Conservation (phyloP, 164 flowering plant genomes). For the Kingdonia uniflora region DNA sequence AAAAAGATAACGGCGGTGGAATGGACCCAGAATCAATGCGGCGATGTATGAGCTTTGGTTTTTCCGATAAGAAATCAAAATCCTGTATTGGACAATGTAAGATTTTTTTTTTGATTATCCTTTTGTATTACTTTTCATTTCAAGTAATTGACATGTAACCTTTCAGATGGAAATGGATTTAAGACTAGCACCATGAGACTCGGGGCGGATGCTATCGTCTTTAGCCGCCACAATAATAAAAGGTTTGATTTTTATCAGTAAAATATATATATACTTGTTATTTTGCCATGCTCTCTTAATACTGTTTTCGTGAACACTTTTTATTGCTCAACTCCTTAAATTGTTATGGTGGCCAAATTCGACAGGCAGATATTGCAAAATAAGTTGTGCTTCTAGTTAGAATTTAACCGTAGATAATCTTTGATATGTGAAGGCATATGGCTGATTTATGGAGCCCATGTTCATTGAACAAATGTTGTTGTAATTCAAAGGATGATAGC, state of each 20-base stretch:
- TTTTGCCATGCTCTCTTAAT: background rate
- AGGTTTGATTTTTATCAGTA: constrained; percentile 29
- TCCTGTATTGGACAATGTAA: constrained; percentile 77
- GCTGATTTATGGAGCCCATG: too few relatives aligned
- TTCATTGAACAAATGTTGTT: too few relatives aligned
- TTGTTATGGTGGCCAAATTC: background rate
- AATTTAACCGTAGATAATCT: too few relatives aligned
- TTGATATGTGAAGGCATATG: too few relatives aligned
- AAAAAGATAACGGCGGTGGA: constrained; percentile 93
- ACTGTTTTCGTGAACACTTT: background rate
- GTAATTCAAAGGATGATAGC: too few relatives aligned
- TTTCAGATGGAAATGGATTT: constrained; percentile 98
- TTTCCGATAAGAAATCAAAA: constrained; percentile 70
- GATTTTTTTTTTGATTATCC: constrained; percentile 11
- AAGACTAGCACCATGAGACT: constrained; percentile 94
- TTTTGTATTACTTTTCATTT: constrained; percentile 4
- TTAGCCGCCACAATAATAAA: constrained; percentile 44
- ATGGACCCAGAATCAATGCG: constrained; percentile 86
- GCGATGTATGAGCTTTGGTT: constrained; percentile 92
- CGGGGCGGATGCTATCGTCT: constrained; percentile 88
- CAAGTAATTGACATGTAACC: constrained; percentile 19
- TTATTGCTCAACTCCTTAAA: background rate
- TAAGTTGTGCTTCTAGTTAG: too few relatives aligned
- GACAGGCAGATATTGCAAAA: too few relatives aligned
- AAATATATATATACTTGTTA: too few relatives aligned